These are phyloP conservation scores for Trichaptum fuscoviolaceum DNA, from an alignment of 768 basidiomycete genomes.

Conservation along the genomic window DNA sequence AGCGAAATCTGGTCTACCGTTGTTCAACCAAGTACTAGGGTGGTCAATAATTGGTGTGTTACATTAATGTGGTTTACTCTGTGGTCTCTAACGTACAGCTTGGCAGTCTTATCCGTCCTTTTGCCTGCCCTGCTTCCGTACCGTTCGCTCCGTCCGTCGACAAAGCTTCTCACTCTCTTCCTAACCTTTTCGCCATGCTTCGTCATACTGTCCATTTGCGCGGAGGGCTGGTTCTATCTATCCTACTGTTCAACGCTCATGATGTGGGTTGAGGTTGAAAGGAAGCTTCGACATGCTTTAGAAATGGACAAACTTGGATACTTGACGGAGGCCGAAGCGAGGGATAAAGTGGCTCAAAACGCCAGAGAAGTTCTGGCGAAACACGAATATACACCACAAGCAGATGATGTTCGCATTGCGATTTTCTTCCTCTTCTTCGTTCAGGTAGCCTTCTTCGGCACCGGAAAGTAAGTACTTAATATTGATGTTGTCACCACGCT, in stretches of 20 bases:
- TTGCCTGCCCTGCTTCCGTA: conserved; percentile 42
- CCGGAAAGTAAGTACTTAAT: conserved; percentile 58
- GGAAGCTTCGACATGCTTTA: conserved; percentile 16
- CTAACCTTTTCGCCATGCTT: conserved; percentile 73
- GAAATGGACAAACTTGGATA: not conserved
- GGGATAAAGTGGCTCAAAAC: conserved; percentile 3
- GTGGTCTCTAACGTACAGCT: conserved; percentile 4
- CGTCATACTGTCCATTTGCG: conserved; percentile 73
- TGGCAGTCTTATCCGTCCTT: conserved; percentile 42
- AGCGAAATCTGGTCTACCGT: conserved; percentile 61
- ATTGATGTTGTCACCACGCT: not conserved
- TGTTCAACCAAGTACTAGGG: conserved; percentile 51
- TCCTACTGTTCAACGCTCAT: conserved; percentile 58
- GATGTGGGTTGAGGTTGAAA: conserved; percentile 66
- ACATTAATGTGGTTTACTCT: not conserved
- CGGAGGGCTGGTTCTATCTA: conserved; percentile 78
- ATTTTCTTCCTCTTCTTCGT: conserved; percentile 84
- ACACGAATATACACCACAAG: conserved; percentile 37
- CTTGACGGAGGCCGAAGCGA: not conserved
- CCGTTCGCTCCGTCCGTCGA: conserved; percentile 32
- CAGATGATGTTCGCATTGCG: conserved; percentile 66
- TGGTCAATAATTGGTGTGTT: conserved; percentile 64
- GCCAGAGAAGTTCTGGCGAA: conserved; percentile 4
- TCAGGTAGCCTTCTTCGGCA: conserved; percentile 83
- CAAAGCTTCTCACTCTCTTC: conserved; percentile 58